phyloP scores from a whole-genome alignment of 805 yeast genomes.

The Saccharomycopsis schoenii region DNA sequence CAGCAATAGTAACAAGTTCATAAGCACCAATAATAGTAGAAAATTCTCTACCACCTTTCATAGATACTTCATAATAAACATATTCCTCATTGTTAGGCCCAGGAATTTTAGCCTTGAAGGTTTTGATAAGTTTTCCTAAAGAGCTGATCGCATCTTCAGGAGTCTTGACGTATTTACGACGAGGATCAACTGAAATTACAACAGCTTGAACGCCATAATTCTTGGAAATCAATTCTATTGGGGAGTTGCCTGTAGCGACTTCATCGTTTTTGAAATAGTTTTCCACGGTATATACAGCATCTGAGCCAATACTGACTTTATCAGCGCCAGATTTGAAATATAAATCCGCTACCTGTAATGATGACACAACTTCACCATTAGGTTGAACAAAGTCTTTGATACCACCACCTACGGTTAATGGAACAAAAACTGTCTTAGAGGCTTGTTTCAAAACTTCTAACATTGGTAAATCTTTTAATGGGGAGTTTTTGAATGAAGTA shows the following conservation, averaged over 20 bases:
- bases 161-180: conserved; percentile 60
- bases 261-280: conserved; percentile 52
- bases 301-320: conserved; percentile 95
- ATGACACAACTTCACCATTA: conserved; percentile 68
- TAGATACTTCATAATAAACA: conserved; percentile 92
- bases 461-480: conserved; percentile 91
- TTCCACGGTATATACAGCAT: conserved; percentile 90
- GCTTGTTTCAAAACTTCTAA: conserved; percentile 73
- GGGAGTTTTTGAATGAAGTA: conserved; percentile 92
- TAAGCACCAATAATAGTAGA: conserved; percentile 82
- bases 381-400: conserved; percentile 86
- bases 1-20: conserved; percentile 83
- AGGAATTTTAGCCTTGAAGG: conserved; percentile 50
- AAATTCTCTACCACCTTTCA: conserved; percentile 89
- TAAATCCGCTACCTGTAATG: conserved; percentile 80
- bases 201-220: conserved; percentile 97
- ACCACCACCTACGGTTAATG: conserved; percentile 97
- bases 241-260: conserved; percentile 61
- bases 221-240: conserved; percentile 86
- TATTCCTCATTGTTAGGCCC: conserved; percentile 88
- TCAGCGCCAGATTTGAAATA: conserved; percentile 97
- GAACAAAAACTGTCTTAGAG: conserved; percentile 89
- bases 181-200: conserved; percentile 97
- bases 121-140: conserved; percentile 41
- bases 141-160: conserved; percentile 22